Percentiles rank a stretch among this genome's conserved stretches.
Conservation (phyloP, 73 alveolate genomes). For the Durusdinium trenchii region DNA sequence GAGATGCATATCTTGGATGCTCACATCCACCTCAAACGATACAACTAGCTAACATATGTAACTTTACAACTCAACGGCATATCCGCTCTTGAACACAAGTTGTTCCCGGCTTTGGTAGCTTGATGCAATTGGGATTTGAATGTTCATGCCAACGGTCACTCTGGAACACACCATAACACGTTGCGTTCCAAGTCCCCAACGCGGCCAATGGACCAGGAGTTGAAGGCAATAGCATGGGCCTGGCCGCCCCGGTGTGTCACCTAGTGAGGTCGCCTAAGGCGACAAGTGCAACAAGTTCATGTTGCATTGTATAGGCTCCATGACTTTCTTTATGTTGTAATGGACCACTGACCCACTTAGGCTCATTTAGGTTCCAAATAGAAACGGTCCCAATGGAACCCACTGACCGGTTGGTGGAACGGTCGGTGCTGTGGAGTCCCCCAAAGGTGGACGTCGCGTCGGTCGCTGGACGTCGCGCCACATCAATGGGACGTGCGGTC, state of each 20-base stretch:
- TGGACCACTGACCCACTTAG: too few relatives aligned
- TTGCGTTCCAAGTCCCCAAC: background rate
- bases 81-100: too few relatives aligned
- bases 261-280: background rate
- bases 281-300: background rate
- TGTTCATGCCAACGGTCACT: background rate
- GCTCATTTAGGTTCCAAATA: too few relatives aligned
- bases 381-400: too few relatives aligned
- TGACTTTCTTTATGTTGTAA: too few relatives aligned
- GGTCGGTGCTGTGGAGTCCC: too few relatives aligned
- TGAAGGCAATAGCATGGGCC: constrained; percentile 70
- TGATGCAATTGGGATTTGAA: background rate
- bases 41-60: background rate
- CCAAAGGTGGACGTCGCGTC: too few relatives aligned
- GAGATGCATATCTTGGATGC: too few relatives aligned
- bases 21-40: too few relatives aligned
- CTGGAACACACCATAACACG: background rate
- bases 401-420: too few relatives aligned
- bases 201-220: constrained; percentile 54
- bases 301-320: background rate
- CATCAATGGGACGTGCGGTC: too few relatives aligned
- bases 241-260: background rate
- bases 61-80: background rate
- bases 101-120: background rate
- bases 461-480: too few relatives aligned